Percentiles rank a stretch among this genome's conserved stretches.
These are phyloP conservation scores for Geoglossum cookeanum DNA, from an alignment of 2,329 filamentous ascomycete species.

Conservation along the genomic window DNA sequence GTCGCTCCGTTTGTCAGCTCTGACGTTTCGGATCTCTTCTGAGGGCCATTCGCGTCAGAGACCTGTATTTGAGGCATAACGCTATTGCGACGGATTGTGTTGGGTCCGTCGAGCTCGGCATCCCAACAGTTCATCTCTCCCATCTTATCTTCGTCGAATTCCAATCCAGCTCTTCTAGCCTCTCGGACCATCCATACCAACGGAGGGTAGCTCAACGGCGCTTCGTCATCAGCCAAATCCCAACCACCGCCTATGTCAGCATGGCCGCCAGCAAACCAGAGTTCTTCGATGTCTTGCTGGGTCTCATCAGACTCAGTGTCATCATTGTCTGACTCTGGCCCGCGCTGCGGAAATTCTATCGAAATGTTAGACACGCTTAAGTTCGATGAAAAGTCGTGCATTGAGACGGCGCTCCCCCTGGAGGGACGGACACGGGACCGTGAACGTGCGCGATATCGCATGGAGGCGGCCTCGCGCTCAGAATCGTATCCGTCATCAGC, in stretches of 20 bases:
- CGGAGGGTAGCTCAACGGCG: constrained; percentile 48
- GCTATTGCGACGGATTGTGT: constrained; percentile 2
- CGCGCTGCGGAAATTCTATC: neutral
- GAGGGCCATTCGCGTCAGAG: constrained; percentile 12
- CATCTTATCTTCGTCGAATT: constrained; percentile 50
- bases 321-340: constrained; percentile 6
- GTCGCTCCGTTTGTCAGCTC: constrained; percentile 6
- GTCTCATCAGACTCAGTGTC: constrained; percentile 20
- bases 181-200: constrained; percentile 53
- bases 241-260: constrained; percentile 65
- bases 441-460: neutral
- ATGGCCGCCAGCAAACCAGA: constrained; percentile 66
- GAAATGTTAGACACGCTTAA: neutral
- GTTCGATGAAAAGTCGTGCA: neutral
- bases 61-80: constrained; percentile 17
- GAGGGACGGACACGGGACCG: neutral
- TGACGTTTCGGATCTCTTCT: constrained; percentile 1
- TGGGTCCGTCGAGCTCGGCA: constrained; percentile 16
- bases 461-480: neutral
- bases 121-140: constrained; percentile 44
- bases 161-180: constrained; percentile 44
- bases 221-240: constrained; percentile 35
- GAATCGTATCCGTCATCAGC: neutral
- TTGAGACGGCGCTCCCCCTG: neutral
- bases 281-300: constrained; percentile 56